Percentiles rank a stretch among this genome's conserved stretches.
These are phyloP conservation scores for Colletotrichum costaricense DNA, from an alignment of 2,329 filamentous ascomycete genomes.

Conservation along the genomic window DNA sequence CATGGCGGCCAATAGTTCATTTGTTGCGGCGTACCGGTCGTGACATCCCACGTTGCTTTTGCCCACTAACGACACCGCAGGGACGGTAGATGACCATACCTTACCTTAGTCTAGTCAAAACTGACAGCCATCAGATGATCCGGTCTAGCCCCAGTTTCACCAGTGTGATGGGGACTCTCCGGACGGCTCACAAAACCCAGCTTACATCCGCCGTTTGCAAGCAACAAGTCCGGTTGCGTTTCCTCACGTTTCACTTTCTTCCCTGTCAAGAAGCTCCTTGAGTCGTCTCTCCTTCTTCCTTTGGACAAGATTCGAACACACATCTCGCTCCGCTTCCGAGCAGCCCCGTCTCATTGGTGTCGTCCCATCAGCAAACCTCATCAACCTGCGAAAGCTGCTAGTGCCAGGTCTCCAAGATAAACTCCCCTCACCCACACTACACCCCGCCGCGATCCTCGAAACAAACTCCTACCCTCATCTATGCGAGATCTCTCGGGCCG, in stretches of 20 bases:
- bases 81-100: conserved; percentile 28
- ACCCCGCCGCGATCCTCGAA: conserved; percentile 25
- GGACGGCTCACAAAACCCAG: conserved; percentile 34
- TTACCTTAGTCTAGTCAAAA: conserved; percentile 24
- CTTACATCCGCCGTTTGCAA: conserved; percentile 24
- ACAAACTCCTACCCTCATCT: conserved; percentile 27
- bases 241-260: conserved; percentile 32
- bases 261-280: conserved; percentile 20
- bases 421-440: conserved; percentile 3
- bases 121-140: conserved; percentile 35
- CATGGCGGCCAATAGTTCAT: conserved; percentile 35
- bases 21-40: conserved; percentile 22
- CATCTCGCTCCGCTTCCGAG: conserved; percentile 13
- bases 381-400: conserved; percentile 22
- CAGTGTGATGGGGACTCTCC: conserved; percentile 28
- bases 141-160: conserved; percentile 35
- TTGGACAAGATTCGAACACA: neutral
- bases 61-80: conserved; percentile 30
- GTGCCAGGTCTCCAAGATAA: conserved; percentile 18
- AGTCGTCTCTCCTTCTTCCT: neutral
- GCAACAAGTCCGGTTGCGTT: conserved; percentile 3
- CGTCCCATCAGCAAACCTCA: neutral
- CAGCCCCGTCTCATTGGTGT: conserved; percentile 15
- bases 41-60: conserved; percentile 35
- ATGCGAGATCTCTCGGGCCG: conserved; percentile 34